These are phyloP conservation scores for Tricholoma bakamatsutake DNA, from an alignment of 768 basidiomycete genomes.

Conservation along the genomic window DNA sequence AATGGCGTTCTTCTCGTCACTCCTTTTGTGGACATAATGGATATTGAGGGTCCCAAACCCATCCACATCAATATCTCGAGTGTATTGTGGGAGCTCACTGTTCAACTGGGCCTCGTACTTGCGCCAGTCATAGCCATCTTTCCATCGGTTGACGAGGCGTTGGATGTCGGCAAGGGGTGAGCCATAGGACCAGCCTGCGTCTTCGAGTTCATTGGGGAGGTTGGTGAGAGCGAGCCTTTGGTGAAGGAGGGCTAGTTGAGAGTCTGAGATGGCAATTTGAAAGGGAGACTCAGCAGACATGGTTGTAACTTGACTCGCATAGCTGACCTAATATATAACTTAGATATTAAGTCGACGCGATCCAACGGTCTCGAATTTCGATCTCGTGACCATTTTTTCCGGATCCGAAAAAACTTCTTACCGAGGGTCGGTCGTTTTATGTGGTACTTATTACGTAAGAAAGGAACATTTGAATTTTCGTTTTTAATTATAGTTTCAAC, in stretches of 20 bases:
- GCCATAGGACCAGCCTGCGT: slow-evolving; percentile 44
- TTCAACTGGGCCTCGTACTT: slow-evolving; percentile 48
- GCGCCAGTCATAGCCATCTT: slow-evolving; percentile 50
- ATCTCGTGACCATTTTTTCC: too few species aligned
- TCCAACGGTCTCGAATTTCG: too few species aligned
- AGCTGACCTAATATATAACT: too few species aligned
- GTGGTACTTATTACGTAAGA: too few species aligned
- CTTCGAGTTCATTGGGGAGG: slow-evolving; percentile 54
- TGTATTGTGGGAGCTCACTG: slow-evolving; percentile 50
- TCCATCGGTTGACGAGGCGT: slow-evolving; percentile 43
- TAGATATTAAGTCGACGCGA: too few species aligned
- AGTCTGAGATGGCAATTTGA: slow-evolving; percentile 41
- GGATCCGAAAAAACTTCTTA: too few species aligned
- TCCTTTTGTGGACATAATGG: slow-evolving; percentile 56
- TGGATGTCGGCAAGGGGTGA: slow-evolving; percentile 42
- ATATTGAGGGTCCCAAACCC: slow-evolving; percentile 38
- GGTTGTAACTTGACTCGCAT: background rate
- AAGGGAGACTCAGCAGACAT: slow-evolving; percentile 27
- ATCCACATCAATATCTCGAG: slow-evolving; percentile 42
- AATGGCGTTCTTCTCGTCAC: slow-evolving; percentile 37
- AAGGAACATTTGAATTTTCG: too few species aligned
- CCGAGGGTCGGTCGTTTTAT: too few species aligned
- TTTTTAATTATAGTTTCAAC: too few species aligned
- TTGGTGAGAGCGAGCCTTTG: slow-evolving; percentile 41
- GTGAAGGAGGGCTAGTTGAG: slow-evolving; percentile 32